Conservation (phyloP, 2,329 filamentous ascomycete species). For the Aspergillus eucalypticola region DNA sequence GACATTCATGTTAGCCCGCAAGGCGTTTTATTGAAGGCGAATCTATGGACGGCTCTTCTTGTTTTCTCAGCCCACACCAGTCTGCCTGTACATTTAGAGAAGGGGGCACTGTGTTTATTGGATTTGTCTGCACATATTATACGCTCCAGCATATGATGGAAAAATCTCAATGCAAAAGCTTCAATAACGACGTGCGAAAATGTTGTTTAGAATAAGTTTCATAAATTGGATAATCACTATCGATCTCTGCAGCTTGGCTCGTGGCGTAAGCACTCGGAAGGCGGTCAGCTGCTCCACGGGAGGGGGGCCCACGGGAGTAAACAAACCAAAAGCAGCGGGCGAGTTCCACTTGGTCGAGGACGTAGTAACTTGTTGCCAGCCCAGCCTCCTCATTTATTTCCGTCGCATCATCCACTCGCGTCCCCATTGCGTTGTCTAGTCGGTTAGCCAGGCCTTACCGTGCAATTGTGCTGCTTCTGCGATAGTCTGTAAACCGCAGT, state of each 20-base stretch:
- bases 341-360: slow-evolving; percentile 9
- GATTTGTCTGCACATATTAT: slow-evolving; percentile 5
- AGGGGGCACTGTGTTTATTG: neutral
- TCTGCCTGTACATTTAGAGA: slow-evolving; percentile 5
- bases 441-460: neutral
- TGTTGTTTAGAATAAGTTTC: no score
- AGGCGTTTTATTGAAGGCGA: slow-evolving; percentile 26
- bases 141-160: neutral
- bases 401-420: slow-evolving; percentile 6
- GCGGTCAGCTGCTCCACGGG: slow-evolving; percentile 19
- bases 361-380: slow-evolving; percentile 8
- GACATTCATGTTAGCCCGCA: slow-evolving; percentile 23
- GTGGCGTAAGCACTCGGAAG: slow-evolving; percentile 1
- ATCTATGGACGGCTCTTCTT: slow-evolving; percentile 3
- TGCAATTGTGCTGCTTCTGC: neutral
- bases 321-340: slow-evolving; percentile 17
- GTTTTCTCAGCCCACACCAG: neutral
- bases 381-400: slow-evolving; percentile 25
- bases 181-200: neutral
- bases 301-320: slow-evolving; percentile 10
- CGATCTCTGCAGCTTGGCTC: neutral
- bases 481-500: neutral
- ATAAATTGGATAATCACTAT: neutral
- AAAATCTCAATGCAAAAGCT: neutral
- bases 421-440: neutral